Evolutionary conservation across 2,329 filamentous ascomycete species (phyloP), one percentile per base, ranked within the genome.

Genomic region (Fusarium nodosum): DNA sequence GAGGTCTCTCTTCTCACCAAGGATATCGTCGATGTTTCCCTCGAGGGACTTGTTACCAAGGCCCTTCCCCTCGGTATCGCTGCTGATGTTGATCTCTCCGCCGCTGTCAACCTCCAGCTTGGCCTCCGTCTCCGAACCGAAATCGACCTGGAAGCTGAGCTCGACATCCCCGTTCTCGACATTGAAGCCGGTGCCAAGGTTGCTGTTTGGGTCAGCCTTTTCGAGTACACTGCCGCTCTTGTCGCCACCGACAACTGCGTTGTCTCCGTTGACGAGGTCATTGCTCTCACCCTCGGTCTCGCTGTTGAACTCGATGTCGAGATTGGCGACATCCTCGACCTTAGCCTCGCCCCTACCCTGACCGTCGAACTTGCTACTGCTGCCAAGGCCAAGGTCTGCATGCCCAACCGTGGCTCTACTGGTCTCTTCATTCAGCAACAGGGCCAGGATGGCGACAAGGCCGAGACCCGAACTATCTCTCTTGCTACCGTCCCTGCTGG

Each of bases 81-180:
- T 56, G 74, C 74, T 13, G 64, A 66, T 13, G 72, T 72, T 36
- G 71, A 76, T 46, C 68, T 76, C 67, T 82, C 81, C 44, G 82
- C 82, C n/a, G 81, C 79, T 56, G 82, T 82, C 5, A 78, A 81
- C 36, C 77, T 88, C 33, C 78, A 81, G 41, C 85, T 85, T 22
- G 79, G 82, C 39, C 82, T 88, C 13, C 84, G 84, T 22, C 77
- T 88, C 8, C 83, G 84, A 55, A 79, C 83, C 5, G 81, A 86
- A 70, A 80, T 82, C 45, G 83, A 80, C 44, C 74, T 81, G 18
- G 71, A 77, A 30, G 77, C 81, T 18, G 76, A 79, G 3, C 65
- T 75, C 20, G 63, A 74, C 4, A 74, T 76, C 16, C 65, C 73
- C 13, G 61, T 56, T 20, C 66, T 76, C 22, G 70, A 74, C 6